These are phyloP conservation scores for Clohesyomyces aquaticus DNA, from an alignment of 495 filamentous ascomycete genomes.

Conservation along the genomic window DNA sequence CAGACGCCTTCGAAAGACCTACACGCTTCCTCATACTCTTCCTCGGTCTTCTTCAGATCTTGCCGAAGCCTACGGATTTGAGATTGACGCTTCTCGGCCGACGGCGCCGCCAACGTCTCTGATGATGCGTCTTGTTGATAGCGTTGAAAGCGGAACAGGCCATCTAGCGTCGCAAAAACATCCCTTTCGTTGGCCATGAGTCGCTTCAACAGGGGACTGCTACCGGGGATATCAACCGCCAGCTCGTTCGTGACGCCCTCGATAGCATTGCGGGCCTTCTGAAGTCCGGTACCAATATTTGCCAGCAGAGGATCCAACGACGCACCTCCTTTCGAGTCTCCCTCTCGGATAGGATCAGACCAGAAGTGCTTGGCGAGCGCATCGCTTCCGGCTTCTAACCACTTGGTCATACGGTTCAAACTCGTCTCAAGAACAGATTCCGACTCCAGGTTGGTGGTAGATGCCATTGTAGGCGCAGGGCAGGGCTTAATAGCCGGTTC, in stretches of 20 bases:
- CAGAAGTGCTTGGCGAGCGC: constrained; percentile 19
- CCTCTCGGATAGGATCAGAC: constrained; percentile 19
- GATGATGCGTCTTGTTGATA: neutral
- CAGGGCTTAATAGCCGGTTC: neutral
- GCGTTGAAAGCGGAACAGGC: neutral
- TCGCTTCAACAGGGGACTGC: constrained; percentile 12
- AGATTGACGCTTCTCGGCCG: neutral
- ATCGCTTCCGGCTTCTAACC: constrained; percentile 19
- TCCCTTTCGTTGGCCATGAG: constrained; percentile 5
- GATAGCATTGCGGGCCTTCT: constrained; percentile 12
- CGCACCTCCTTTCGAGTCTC: neutral
- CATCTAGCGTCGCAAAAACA: neutral
- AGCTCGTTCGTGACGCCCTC: constrained; percentile 12
- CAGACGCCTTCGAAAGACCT: neutral
- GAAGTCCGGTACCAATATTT: constrained; percentile 5
- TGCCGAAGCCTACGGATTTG: neutral
- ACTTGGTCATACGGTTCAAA: constrained; percentile 16
- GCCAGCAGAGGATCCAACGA: constrained; percentile 1
- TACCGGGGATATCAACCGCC: constrained; percentile 15
- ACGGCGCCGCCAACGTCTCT: neutral
- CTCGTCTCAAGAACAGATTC: constrained; percentile 17
- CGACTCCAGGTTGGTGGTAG: neutral
- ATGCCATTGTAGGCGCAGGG: neutral
- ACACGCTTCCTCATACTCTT: constrained; percentile 14
- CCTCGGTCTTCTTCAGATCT: neutral